Percentiles rank a stretch among this genome's conserved stretches.
Conservation (phyloP, 371 early-diverging fungal species). For the Apophysomyces variabilis region DNA sequence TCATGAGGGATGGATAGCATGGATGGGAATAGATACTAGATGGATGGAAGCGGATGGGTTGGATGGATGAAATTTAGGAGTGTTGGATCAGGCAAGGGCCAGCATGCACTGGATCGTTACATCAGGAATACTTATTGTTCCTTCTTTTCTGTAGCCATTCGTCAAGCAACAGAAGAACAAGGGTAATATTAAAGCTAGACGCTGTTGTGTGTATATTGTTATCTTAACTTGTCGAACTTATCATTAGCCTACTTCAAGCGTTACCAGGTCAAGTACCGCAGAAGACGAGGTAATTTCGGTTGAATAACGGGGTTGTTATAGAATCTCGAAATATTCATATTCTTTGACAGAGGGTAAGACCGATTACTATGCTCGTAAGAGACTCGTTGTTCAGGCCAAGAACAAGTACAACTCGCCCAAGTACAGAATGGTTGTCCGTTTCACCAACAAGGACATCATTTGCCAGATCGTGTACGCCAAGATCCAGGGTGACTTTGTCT, state of each 20-base stretch:
- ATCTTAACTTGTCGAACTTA: background rate
- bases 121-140: background rate
- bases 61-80: constrained; percentile 11
- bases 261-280: constrained; percentile 99
- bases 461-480: constrained; percentile 99
- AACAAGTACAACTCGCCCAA: constrained; percentile 99
- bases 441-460: constrained; percentile 99
- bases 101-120: background rate
- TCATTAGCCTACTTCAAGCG: constrained; percentile 94
- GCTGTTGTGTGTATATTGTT: background rate
- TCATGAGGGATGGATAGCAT: background rate
- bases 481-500: constrained; percentile 98
- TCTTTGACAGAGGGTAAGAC: constrained; percentile 96
- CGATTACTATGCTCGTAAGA: constrained; percentile 99
- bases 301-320: background rate
- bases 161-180: constrained; percentile 52
- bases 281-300: constrained; percentile 87
- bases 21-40: background rate
- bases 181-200: constrained; percentile 7
- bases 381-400: constrained; percentile 98
- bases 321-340: background rate
- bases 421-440: constrained; percentile 99
- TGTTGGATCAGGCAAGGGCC: background rate
- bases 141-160: constrained; percentile 32
- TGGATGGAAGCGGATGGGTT: background rate